Conservation (phyloP, 805 yeast genomes). For the Barnettozyma sp. region DNA sequence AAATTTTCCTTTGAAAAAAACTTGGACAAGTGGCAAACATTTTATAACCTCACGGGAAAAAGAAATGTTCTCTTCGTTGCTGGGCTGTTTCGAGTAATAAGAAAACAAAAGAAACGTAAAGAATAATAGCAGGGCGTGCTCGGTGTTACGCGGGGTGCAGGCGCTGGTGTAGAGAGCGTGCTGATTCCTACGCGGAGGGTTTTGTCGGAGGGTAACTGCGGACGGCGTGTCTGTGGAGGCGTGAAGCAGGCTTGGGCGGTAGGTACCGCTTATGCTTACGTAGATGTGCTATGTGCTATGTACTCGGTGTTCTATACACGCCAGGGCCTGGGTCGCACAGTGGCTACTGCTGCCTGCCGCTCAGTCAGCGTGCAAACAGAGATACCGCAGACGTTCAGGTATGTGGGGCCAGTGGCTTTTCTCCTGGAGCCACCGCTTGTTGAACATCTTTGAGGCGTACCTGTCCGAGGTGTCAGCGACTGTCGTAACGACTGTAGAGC, state of each 20-base stretch:
- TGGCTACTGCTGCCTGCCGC: neutral
- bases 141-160: constrained; percentile 1
- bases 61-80: constrained; percentile 1
- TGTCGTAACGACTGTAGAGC: constrained; percentile 22
- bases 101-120: neutral
- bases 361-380: constrained; percentile 8
- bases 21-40: constrained; percentile 6
- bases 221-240: no score
- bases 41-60: constrained; percentile 2
- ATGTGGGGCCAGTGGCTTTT: constrained; percentile 20
- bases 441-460: constrained; percentile 21
- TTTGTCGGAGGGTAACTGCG: no score
- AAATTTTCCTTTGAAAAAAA: no score
- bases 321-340: neutral
- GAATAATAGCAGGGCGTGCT: neutral
- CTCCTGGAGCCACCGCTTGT: constrained; percentile 16
- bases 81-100: no score
- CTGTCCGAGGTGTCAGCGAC: constrained; percentile 21
- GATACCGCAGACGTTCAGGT: constrained; percentile 14
- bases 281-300: no score
- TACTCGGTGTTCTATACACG: no score
- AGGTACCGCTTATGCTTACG: no score
- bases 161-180: no score
- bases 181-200: no score
- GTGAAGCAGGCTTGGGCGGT: no score